Evolutionary conservation across 345 rosid species (phyloP), one percentile per base, ranked within the genome.

Genomic region (Garcia nutans): DNA sequence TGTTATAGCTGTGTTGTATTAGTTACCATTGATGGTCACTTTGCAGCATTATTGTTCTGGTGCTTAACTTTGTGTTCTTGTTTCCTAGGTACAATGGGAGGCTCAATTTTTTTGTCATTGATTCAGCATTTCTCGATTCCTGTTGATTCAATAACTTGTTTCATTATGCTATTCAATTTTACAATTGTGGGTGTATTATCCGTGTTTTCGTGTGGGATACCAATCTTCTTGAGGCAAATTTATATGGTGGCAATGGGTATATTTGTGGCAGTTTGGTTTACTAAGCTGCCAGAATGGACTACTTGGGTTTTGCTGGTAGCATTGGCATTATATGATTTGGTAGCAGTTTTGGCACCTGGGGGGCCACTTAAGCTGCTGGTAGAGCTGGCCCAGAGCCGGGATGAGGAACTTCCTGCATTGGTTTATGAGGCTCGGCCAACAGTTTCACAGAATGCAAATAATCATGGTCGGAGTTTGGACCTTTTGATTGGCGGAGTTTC

Each of bases 201-300:
- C 8, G 88, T 96, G 74, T 96, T 91, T 73, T 83, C 96, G 17
- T 84, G 84, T 78, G 99, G 93, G 47, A 77, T 93, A 44, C 97
- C 98, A 0, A 89, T 96, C 70, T 58, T 96, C 58, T 20, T 91
- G 75, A 87, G 96, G 81, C 99, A 96, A 84, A 89, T 80, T 54
- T 96, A 93, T 77, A 93, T 96, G 99, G 97, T 96, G 55, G 87
- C 72, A 19, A 67, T 93, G 86, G 99, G 99, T 59, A 86, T 96
- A 62, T 80, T 88, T 81, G 94, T 93, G 55, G 99, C 99, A 1
- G 89, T 93, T 75, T 95, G 97, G 99, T 91, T 95, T 79, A 90
- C 99, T 2, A 96, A 90, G 78, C 74, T 96, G 73, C 99, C 98
- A 0, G 98, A 96, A 63, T 96, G 98, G 99, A 93, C 98, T 78